Evolutionary conservation across 495 filamentous ascomycete species (phyloP).

Genomic region (Aspergillus nanangensis): DNA sequence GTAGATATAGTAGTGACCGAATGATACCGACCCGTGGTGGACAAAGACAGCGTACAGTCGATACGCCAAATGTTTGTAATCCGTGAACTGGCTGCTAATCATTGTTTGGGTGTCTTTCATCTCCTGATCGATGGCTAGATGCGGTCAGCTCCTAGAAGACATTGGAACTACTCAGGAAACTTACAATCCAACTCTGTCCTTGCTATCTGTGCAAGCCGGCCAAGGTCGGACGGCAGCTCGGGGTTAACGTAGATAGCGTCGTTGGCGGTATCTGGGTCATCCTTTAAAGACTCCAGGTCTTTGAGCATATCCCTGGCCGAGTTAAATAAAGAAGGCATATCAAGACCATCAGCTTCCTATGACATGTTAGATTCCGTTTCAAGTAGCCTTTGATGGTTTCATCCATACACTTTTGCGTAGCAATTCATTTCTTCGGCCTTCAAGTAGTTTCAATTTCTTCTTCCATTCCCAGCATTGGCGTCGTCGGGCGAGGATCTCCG

Average conservation of each 20-base stretch:
- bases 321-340: slow-evolving; percentile 27
- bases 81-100: slow-evolving; percentile 60
- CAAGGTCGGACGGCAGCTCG: slow-evolving; percentile 24
- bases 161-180: slow-evolving; percentile 5
- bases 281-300: slow-evolving; percentile 24
- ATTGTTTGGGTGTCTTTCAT: slow-evolving; percentile 45
- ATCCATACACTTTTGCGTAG: slow-evolving; percentile 39
- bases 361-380: neutral
- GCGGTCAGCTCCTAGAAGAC: slow-evolving; percentile 10
- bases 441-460: slow-evolving; percentile 52
- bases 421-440: slow-evolving; percentile 43
- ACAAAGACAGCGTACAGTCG: slow-evolving; percentile 90
- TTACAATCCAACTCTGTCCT: slow-evolving; percentile 36
- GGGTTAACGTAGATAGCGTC: slow-evolving; percentile 28
- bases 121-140: slow-evolving; percentile 39
- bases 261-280: slow-evolving; percentile 15
- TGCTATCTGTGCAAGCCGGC: slow-evolving; percentile 26
- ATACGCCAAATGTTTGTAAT: slow-evolving; percentile 58
- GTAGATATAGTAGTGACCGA: slow-evolving; percentile 96
- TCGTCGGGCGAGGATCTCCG: slow-evolving; percentile 55
- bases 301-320: slow-evolving; percentile 23
- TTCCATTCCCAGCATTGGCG: slow-evolving; percentile 73
- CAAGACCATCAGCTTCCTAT: slow-evolving; percentile 31
- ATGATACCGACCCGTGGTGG: slow-evolving; percentile 65
- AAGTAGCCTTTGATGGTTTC: neutral